Evolutionary conservation across 345 rosid species (phyloP), one percentile per base, ranked within the genome.

Genomic region (Populus euphratica): DNA sequence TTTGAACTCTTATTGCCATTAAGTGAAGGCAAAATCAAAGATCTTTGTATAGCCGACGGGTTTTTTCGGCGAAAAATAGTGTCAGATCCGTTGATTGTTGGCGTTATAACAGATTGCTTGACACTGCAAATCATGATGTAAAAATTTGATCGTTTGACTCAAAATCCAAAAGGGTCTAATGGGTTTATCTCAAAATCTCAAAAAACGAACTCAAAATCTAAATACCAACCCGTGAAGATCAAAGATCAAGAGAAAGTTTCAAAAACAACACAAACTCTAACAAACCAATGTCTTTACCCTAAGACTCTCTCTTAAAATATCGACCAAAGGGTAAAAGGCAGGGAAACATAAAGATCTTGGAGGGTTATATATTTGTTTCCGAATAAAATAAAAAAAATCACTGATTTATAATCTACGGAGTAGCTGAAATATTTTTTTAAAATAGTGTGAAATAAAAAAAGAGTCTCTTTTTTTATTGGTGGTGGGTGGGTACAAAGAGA

Each of bases 21-120:
- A 29, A 87, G 72, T 8, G 88, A 78, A 0, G 88, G 89, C 65
- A 82, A 76, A 79, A 78, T 44, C 64, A 78, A 85, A 79, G 89
- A 84, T 86, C 89, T 75, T 50, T 5, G 72, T 29, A 84, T 76
- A 27, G 75, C 49, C 0, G 70, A 61, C 10, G 80, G 33, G 50
- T 77, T 66, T 71, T 73, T 89, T 47, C 83, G 81, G 13, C 87
- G 82, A 65, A 85, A 74, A 73, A 80, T 23, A 1, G 82, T 73
- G 38, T 81, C 91, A 56, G 85, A 81, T 70, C 89, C 91, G 68
- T 81, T 87, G 75, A 86, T 73, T 0, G 89, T 36, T 14, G 85
- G 79, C 1, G 88, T 27, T 20, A 87, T 8, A 4, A 72, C 79
- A 70, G 90, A 77, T 47, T 72, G 88, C 83, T 80, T 88, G 50